Percentiles rank a stretch among this genome's conserved stretches.
These are phyloP conservation scores for Pythium grandisporangium DNA, from an alignment of 352 stramenopile genomes.

Conservation along the genomic window DNA sequence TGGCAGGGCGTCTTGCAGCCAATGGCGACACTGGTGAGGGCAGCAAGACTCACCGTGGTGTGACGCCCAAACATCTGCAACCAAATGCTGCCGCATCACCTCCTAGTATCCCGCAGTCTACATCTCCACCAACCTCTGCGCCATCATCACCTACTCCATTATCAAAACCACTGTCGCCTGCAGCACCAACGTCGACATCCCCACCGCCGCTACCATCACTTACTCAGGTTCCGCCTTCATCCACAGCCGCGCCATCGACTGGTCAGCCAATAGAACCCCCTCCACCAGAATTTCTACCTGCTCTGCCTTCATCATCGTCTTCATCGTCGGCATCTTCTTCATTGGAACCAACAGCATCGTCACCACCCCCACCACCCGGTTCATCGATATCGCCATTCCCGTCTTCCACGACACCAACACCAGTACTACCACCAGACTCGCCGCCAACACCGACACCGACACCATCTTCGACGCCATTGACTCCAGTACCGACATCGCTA, in stretches of 20 bases:
- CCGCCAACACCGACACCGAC: neutral
- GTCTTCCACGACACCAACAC: neutral
- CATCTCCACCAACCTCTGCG: neutral
- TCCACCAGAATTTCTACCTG: neutral
- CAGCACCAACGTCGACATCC: neutral
- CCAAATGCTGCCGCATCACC: too few relatives aligned
- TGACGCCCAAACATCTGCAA: too few relatives aligned
- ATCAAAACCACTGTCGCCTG: neutral
- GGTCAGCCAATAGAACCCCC: neutral
- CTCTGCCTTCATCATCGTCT: neutral
- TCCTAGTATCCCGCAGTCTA: neutral
- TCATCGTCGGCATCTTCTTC: neutral
- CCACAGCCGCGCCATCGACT: neutral
- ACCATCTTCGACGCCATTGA: neutral
- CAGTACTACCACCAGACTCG: neutral
- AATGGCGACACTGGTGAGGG: too few relatives aligned
- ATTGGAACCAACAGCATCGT: neutral
- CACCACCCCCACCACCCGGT: neutral
- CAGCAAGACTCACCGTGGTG: too few relatives aligned
- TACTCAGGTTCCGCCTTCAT: neutral
- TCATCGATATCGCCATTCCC: neutral
- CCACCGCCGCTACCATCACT: neutral
- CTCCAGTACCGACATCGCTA: neutral
- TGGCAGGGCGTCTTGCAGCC: too few relatives aligned
- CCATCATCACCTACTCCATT: neutral